Evolutionary conservation across 495 filamentous ascomycete genomes (phyloP).

Genomic region (Xylaria nigripes): DNA sequence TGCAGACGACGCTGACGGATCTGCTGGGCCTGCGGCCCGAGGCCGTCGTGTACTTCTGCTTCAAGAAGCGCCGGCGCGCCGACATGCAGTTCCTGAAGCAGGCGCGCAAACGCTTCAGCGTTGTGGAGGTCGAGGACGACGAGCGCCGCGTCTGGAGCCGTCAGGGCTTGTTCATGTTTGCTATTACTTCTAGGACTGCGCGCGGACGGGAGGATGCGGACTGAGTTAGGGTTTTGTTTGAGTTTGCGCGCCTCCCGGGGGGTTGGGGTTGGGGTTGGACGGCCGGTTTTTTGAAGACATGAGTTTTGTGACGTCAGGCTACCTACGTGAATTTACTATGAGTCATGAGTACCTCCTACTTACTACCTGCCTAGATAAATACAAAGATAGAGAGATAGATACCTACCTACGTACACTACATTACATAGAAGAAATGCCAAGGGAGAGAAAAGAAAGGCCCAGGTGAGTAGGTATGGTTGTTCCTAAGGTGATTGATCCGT

Average conservation of each 20-base stretch:
- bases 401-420: no score
- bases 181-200: slow-evolving; percentile 30
- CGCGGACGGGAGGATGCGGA: not conserved
- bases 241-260: no score
- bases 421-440: not conserved
- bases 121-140: slow-evolving; percentile 61
- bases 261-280: no score
- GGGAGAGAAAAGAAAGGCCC: not conserved
- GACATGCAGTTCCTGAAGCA: slow-evolving; percentile 65
- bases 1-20: slow-evolving; percentile 67
- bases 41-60: slow-evolving; percentile 85
- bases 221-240: no score
- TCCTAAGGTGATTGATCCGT: not conserved
- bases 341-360: not conserved
- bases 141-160: slow-evolving; percentile 50
- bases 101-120: slow-evolving; percentile 54
- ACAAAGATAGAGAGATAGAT: no score
- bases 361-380: no score
- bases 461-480: no score
- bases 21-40: slow-evolving; percentile 45
- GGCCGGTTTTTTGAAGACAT: not conserved
- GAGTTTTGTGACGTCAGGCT: not conserved
- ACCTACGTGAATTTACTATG: not conserved
- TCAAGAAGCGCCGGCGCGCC: slow-evolving; percentile 75
- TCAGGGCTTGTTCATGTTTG: slow-evolving; percentile 57